Conservation (phyloP, 2,329 filamentous ascomycete genomes). For the Calonectria crousiana region DNA sequence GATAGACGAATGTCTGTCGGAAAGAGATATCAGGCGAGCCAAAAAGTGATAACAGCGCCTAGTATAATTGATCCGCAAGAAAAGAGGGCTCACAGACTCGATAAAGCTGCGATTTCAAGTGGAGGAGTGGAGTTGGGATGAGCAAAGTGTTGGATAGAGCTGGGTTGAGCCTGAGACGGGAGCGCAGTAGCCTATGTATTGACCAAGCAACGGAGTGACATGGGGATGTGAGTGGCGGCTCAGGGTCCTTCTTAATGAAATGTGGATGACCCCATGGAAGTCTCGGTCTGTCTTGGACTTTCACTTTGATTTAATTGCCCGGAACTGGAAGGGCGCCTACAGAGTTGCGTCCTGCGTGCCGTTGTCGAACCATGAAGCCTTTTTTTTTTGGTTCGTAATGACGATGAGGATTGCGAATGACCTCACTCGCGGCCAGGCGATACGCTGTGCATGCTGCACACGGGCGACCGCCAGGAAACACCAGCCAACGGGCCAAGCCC, state of each 20-base stretch:
- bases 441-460: constrained; percentile 20
- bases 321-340: constrained; percentile 10
- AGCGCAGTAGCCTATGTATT: constrained; percentile 34
- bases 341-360: constrained; percentile 3
- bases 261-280: background rate
- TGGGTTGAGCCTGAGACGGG: constrained; percentile 30
- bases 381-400: background rate
- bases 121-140: constrained; percentile 27
- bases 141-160: constrained; percentile 31
- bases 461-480: background rate
- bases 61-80: constrained; percentile 23
- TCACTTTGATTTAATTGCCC: background rate
- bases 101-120: constrained; percentile 29
- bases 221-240: constrained; percentile 27
- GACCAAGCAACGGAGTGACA: constrained; percentile 41
- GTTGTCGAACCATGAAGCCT: constrained; percentile 4
- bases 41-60: constrained; percentile 23
- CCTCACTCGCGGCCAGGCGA: constrained; percentile 18
- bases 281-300: background rate
- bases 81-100: constrained; percentile 31
- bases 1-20: background rate
- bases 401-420: constrained; percentile 8
- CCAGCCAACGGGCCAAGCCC: constrained; percentile 27
- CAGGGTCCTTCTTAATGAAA: constrained; percentile 24
- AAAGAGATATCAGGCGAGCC: background rate